phyloP scores from a whole-genome alignment of 2,329 filamentous ascomycete genomes.

The Cercospora sp. region DNA sequence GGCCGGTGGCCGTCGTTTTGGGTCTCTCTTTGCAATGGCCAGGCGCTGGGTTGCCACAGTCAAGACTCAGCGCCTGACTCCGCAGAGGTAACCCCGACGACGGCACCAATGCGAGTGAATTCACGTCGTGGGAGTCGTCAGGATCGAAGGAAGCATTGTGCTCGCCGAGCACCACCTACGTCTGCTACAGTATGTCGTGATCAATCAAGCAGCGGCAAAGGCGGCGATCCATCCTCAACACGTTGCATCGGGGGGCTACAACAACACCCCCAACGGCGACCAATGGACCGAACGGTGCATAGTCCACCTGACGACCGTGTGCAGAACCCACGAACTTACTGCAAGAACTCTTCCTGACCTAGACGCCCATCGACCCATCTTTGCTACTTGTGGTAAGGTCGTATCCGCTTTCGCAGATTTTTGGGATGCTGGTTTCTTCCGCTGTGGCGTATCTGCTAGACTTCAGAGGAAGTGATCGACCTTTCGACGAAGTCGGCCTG shows the following conservation, averaged over 20 bases:
- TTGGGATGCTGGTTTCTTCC: background rate
- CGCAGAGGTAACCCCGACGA: background rate
- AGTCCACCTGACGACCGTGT: background rate
- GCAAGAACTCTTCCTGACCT: background rate
- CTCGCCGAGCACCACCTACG: background rate
- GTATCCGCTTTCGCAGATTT: background rate
- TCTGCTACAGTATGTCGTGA: background rate
- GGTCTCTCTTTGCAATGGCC: background rate
- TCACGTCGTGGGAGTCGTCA: background rate
- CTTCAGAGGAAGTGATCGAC: conserved; percentile 3
- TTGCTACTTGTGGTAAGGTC: background rate
- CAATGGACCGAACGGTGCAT: background rate
- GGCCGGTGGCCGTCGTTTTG: background rate
- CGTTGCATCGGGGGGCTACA: background rate
- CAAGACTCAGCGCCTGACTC: background rate
- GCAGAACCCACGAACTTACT: background rate
- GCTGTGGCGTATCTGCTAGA: background rate
- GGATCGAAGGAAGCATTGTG: background rate
- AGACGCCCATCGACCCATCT: background rate
- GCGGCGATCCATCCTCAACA: background rate
- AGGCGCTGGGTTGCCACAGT: background rate
- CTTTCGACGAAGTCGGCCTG: background rate
- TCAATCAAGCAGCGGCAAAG: background rate
- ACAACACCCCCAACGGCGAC: background rate
- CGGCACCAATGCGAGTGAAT: background rate